Percentiles rank a stretch among this genome's conserved stretches.
Conservation (phyloP, 495 filamentous ascomycete species). For the Penicillium nucicola region DNA sequence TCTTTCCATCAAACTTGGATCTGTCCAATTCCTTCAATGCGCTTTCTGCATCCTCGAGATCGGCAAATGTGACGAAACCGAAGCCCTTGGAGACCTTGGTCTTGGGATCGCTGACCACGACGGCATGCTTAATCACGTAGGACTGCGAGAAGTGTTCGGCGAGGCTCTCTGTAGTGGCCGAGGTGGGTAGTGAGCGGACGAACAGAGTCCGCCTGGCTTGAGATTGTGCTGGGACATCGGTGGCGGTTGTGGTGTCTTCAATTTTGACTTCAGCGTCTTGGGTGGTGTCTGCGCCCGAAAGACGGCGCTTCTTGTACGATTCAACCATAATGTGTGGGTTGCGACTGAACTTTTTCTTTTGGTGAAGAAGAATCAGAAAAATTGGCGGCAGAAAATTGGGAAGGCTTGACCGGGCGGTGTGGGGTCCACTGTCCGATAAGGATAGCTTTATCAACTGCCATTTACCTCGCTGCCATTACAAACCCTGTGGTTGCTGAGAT, state of each 20-base stretch:
- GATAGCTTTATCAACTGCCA: constrained; percentile 15
- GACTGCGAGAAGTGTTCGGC: constrained; percentile 88
- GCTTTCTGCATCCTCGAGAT: constrained; percentile 80
- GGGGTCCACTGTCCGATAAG: constrained; percentile 16
- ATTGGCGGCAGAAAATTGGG: constrained; percentile 46
- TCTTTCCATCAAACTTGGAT: constrained; percentile 68
- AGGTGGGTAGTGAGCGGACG: constrained; percentile 77
- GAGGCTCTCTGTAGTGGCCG: constrained; percentile 76
- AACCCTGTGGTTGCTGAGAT: neutral
- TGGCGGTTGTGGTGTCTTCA: constrained; percentile 21
- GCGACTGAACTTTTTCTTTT: constrained; percentile 20
- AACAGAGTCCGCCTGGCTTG: constrained; percentile 71
- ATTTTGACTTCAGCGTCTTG: constrained; percentile 16
- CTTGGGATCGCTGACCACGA: constrained; percentile 73
- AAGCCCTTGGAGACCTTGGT: constrained; percentile 87
- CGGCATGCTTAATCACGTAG: constrained; percentile 92
- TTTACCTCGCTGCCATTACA: constrained; percentile 9
- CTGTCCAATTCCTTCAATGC: constrained; percentile 78
- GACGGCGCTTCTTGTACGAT: constrained; percentile 29
- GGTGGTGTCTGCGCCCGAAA: constrained; percentile 23
- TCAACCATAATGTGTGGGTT: constrained; percentile 31
- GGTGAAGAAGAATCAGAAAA: constrained; percentile 27
- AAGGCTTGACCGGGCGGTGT: constrained; percentile 21
- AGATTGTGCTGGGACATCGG: constrained; percentile 22
- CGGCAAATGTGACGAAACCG: constrained; percentile 95